A percentile compares a stretch with the other conserved stretches of the same genome.
Conservation (phyloP, 495 filamentous ascomycete genomes). For the Schizothecium vesticola region DNA sequence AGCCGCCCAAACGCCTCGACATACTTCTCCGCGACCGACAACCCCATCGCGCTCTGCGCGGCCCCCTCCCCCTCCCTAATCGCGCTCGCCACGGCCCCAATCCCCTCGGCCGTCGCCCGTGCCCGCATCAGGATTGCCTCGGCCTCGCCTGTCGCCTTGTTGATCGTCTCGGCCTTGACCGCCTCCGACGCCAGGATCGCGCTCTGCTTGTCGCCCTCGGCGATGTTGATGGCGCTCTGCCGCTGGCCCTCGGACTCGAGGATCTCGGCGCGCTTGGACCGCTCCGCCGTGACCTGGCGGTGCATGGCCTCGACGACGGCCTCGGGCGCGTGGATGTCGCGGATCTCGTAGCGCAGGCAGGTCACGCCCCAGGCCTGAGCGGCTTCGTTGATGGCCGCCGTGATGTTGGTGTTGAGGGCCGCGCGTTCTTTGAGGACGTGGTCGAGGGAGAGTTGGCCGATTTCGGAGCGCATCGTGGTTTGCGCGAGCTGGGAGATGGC, state of each 20-base stretch:
- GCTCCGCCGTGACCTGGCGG: constrained; percentile 92
- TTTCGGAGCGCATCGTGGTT: constrained; percentile 97
- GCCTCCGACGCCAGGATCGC: constrained; percentile 95
- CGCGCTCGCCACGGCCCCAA: constrained; percentile 71
- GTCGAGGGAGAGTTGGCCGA: constrained; percentile 92
- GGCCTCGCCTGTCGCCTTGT: constrained; percentile 83
- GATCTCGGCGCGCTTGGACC: constrained; percentile 95
- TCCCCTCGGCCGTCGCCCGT: constrained; percentile 77
- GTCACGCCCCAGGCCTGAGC: constrained; percentile 94
- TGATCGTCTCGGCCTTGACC: constrained; percentile 83
- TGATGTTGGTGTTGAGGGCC: constrained; percentile 94
- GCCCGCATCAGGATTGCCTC: constrained; percentile 86
- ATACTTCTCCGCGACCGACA: constrained; percentile 94
- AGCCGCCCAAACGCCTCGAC: constrained; percentile 90
- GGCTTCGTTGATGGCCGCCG: constrained; percentile 94
- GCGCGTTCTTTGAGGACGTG: constrained; percentile 96
- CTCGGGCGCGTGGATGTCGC: constrained; percentile 94
- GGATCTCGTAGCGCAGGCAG: constrained; percentile 94
- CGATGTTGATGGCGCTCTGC: constrained; percentile 96
- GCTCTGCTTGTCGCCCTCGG: constrained; percentile 91
- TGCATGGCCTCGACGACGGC: constrained; percentile 96
- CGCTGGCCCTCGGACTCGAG: constrained; percentile 92
- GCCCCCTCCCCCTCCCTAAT: constrained; percentile 65
- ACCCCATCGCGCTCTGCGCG: constrained; percentile 74
- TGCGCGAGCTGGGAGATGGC: constrained; percentile 97